Evolutionary conservation across 2,329 filamentous ascomycete species (phyloP).

Genomic region (Trichophyton schoenleinii): DNA sequence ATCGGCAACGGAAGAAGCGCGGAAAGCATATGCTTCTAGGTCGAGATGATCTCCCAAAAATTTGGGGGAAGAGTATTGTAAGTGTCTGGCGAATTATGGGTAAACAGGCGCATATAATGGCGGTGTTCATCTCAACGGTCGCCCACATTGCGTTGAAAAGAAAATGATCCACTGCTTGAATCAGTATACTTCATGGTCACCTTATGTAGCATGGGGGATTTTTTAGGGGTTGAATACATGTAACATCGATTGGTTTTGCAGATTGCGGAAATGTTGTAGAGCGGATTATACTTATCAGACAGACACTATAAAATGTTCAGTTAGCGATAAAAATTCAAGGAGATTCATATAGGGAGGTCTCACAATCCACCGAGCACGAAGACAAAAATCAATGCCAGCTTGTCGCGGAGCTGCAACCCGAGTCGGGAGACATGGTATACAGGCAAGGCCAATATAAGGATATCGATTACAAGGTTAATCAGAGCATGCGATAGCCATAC

Average conservation of each 20-base stretch:
- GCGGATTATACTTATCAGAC: conserved; percentile 33
- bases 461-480: conserved; percentile 11
- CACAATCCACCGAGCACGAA: conserved; percentile 12
- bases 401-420: conserved; percentile 8
- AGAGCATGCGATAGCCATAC: conserved; percentile 9
- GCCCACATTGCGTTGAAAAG: conserved; percentile 19
- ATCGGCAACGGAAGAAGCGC: neutral
- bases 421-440: conserved; percentile 9
- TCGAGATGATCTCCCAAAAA: neutral
- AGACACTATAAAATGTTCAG: conserved; percentile 18
- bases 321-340: neutral
- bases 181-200: neutral
- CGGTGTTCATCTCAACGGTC: conserved; percentile 24
- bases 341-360: neutral
- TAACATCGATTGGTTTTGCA: conserved; percentile 3
- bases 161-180: neutral
- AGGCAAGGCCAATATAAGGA: conserved; percentile 10
- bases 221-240: conserved; percentile 7
- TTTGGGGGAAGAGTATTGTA: conserved; percentile 5
- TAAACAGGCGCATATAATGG: conserved; percentile 28
- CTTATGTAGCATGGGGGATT: neutral
- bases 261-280: conserved; percentile 14
- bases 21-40: neutral
- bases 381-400: conserved; percentile 11
- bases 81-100: conserved; percentile 15